A percentile compares a stretch with the other conserved stretches of the same genome.
phyloP scores from a whole-genome alignment of 345 rosid species.

The Bretschneidera sinensis region DNA sequence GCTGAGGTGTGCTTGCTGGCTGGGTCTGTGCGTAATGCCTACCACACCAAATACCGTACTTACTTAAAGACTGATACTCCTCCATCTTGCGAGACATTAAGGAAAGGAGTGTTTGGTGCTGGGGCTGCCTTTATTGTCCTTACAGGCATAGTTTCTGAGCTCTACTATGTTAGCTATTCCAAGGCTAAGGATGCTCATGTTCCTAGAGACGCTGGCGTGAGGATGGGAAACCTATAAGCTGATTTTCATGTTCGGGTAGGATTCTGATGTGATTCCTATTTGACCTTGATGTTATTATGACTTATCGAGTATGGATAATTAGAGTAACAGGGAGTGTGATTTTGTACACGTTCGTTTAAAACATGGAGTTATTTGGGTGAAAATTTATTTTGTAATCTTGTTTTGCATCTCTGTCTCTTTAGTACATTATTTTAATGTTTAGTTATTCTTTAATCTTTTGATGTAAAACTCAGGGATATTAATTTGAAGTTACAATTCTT shows the following conservation, averaged over 20 bases:
- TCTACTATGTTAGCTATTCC: constrained; percentile 68
- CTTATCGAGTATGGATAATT: constrained; percentile 3
- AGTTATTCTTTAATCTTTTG: no score
- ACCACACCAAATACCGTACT: constrained; percentile 69
- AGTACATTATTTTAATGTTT: no score
- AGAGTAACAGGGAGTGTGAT: not conserved
- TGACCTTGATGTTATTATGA: constrained; percentile 6
- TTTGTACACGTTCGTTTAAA: not conserved
- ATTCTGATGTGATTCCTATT: not conserved
- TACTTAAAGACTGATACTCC: constrained; percentile 21
- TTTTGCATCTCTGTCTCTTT: not conserved
- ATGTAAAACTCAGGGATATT: no score
- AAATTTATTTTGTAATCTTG: not conserved
- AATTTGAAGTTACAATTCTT: not conserved
- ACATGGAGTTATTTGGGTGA: constrained; percentile 6
- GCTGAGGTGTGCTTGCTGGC: constrained; percentile 87
- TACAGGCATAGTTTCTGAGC: constrained; percentile 72
- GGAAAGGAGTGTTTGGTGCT: constrained; percentile 87
- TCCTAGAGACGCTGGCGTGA: constrained; percentile 55
- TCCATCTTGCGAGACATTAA: constrained; percentile 48
- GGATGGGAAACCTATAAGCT: constrained; percentile 70
- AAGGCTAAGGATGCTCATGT: constrained; percentile 37
- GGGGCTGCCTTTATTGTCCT: constrained; percentile 80
- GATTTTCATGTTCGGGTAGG: constrained; percentile 2
- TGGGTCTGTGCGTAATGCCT: constrained; percentile 75